Evolutionary conservation across 1,139 yeast genomes (phyloP), one percentile per base, ranked within the genome.

Genomic region (Yamadazyma oceani): DNA sequence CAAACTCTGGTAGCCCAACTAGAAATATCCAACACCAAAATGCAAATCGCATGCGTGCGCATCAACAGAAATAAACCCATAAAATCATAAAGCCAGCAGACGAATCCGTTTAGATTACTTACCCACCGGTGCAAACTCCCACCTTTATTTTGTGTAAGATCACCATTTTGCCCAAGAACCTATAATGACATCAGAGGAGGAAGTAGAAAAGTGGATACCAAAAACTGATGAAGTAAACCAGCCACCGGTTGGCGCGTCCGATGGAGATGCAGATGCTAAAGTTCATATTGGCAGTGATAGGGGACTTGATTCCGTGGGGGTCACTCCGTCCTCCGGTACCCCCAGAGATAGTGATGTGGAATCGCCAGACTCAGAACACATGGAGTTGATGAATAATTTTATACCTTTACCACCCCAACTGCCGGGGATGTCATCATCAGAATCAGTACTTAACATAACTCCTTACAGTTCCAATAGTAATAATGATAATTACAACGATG

Each of bases 401-500:
- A 37, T 42, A 4, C 47, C 50, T 5, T 38, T 46, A 23, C 48
- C 59, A 9, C 60, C 61, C 7, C 51, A 50, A 35, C 60, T 62
- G 39, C 64, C 64, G 10, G 43, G 46, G 5, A 31, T 55, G 26
- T 53, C 62, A 2, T 46, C 58, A 6, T 12, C 38, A 5, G 50
- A 44, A 8, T 48, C 50, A n/a, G 31, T 49, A 16, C 42, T 54
- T 46, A 47, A 51, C 37, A 45, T 60, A 19, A 54, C 64, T 5
- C 64, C 65, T 2, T 54, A 48, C 32, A 46, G 50, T 4, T 49
- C 62, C 4, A 42, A 40, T 12, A 36, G 36, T 11, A 19, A 5
- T 4, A 27, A 27, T n/a, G 21, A 15, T 16, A 37, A 42, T 30
- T 41, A 51, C 31, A 46, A 48, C 27, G 71, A 66, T 37, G 73